Evolutionary conservation across 192 early-diverging fungal genomes (phyloP), one percentile per base, ranked within the genome.

Genomic region (Coemansia sp.): DNA sequence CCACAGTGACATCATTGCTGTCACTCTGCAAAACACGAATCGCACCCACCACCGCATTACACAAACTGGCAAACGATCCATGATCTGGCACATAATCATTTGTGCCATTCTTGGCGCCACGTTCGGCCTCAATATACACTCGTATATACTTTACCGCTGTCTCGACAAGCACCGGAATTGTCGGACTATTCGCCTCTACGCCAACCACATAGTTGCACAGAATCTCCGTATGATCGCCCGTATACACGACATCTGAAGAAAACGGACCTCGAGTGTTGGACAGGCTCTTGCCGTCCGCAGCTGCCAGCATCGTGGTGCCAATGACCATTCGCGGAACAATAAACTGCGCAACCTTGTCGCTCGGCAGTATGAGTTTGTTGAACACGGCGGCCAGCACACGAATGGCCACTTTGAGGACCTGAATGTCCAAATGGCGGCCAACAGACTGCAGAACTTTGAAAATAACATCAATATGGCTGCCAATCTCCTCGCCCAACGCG

Each of bases 271-370:
- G 68, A 6, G 77, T 80, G 2, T 60, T 64, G 1, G 77, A 69
- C 49, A 80, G 56, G 35, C 71, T 70, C 54, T 55, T 67, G 7
- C 68, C 77, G 29, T 74, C 77, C 19, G 59, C 65, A 3, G 72
- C 77, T 3, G 77, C 77, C 43, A 80, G 56, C 4, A 62, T 80
- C 10, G 77, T 80, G 23, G 77, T 80, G 50, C 77, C 77, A 17
- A 80, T 68, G 25, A 71, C 62, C 77, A 80, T 71, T 31, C 63
- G 68, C 14, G 72, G 69, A 37, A 80, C 50, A 5, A 71, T 65
- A 63, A 80, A 80, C 26, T 55, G 63, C 0, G 77, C 67, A 12
- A 71, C 53, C 41, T 56, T 59, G 14, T 62, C 69, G 12, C 43
- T 59, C 0, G 72, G 38, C 49, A 74, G 19, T 3, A 62, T 59